Evolutionary conservation across 176 grass and related monocot genomes (phyloP).

Genomic region (Phyllostachys edulis): DNA sequence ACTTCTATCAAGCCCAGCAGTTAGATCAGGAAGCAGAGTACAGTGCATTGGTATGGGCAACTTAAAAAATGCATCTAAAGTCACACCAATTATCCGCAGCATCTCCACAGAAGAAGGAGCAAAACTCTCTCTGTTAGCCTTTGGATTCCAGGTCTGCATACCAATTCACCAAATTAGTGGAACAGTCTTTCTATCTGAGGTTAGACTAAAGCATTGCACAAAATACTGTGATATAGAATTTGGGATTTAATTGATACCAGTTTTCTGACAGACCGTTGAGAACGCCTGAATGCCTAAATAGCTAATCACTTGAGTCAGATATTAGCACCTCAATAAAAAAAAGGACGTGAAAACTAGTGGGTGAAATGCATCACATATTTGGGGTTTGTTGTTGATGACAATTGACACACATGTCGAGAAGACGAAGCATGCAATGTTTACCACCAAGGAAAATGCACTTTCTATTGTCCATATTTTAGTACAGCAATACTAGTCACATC

Average conservation of each 20-base stretch:
- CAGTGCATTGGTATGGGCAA: constrained; percentile 66
- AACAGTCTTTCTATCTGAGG: constrained; percentile 6
- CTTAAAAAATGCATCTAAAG: constrained; percentile 63
- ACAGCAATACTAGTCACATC: not conserved
- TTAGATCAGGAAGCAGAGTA: constrained; percentile 67
- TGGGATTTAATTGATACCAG: constrained; percentile 21
- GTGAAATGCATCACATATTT: not conserved
- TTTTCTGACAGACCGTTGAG: constrained; percentile 5
- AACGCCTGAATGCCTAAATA: constrained; percentile 30
- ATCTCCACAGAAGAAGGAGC: constrained; percentile 72
- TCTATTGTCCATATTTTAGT: not conserved
- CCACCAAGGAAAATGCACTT: not conserved
- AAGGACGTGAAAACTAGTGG: not conserved
- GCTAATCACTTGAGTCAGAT: not conserved
- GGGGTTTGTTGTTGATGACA: not conserved
- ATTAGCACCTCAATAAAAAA: not conserved
- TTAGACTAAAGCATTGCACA: constrained; percentile 44
- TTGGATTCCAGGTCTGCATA: constrained; percentile 68
- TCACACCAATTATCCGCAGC: constrained; percentile 61
- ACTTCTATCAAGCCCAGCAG: constrained; percentile 60
- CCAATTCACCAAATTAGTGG: constrained; percentile 19
- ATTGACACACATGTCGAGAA: not conserved
- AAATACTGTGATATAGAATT: constrained; percentile 36
- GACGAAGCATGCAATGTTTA: not conserved
- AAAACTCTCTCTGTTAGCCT: constrained; percentile 52